phyloP scores from a whole-genome alignment of 805 yeast species.

The Schwanniomyces pseudopolymorphus region DNA sequence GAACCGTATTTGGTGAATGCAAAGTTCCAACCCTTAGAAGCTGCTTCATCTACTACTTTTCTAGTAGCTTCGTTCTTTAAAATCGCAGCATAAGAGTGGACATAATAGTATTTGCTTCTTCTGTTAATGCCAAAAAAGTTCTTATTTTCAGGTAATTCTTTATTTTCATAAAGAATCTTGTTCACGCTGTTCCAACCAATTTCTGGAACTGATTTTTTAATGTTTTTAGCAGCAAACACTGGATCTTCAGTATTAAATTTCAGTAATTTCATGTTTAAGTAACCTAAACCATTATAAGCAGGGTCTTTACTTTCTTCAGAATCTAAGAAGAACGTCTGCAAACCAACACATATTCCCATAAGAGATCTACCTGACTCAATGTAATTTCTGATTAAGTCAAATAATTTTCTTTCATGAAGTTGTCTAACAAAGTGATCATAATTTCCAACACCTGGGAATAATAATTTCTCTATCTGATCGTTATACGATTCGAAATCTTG shows the following conservation, averaged over 20 bases:
- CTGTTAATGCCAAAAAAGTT: constrained; percentile 65
- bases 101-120: constrained; percentile 80
- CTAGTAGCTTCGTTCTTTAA: constrained; percentile 33
- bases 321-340: constrained; percentile 76
- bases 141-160: constrained; percentile 19
- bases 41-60: constrained; percentile 25
- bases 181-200: constrained; percentile 87
- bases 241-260: constrained; percentile 54
- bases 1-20: constrained; percentile 73
- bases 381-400: constrained; percentile 63
- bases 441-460: constrained; percentile 97
- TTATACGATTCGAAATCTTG: constrained; percentile 48
- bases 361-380: constrained; percentile 77
- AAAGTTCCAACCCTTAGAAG: constrained; percentile 62
- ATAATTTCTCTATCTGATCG: constrained; percentile 51
- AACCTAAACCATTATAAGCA: constrained; percentile 60
- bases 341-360: constrained; percentile 98
- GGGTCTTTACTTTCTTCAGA: constrained; percentile 68
- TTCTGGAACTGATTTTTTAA: constrained; percentile 84
- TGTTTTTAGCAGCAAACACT: constrained; percentile 18
- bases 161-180: constrained; percentile 20
- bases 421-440: constrained; percentile 89
- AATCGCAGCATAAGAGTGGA: constrained; percentile 88
- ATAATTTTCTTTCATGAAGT: constrained; percentile 59
- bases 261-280: constrained; percentile 43